phyloP scores from a whole-genome alignment of 2,329 filamentous ascomycete species.

The Emmonsia crescens region DNA sequence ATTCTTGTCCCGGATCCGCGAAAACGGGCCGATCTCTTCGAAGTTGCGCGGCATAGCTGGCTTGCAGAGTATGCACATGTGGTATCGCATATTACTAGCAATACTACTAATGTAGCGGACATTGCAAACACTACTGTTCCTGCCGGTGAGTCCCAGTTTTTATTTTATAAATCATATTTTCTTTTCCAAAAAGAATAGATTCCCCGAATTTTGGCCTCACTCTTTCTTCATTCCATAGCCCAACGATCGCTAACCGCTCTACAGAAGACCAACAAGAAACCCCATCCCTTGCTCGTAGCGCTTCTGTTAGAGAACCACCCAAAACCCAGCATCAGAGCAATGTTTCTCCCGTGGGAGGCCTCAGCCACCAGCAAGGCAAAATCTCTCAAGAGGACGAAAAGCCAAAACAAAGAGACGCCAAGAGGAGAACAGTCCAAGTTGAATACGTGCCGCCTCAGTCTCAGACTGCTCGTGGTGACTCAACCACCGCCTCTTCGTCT shows the following conservation, averaged over 20 bases:
- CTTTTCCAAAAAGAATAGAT: conserved; percentile 2
- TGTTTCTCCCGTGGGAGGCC: conserved; percentile 41
- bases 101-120: conserved; percentile 75
- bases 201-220: neutral
- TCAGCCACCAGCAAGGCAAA: conserved; percentile 63
- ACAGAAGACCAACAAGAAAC: conserved; percentile 46
- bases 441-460: conserved; percentile 92
- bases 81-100: conserved; percentile 93
- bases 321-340: conserved; percentile 41
- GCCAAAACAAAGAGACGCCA: conserved; percentile 53
- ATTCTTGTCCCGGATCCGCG: conserved; percentile 93
- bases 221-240: neutral
- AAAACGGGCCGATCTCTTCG: conserved; percentile 89
- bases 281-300: conserved; percentile 64
- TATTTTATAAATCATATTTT: conserved; percentile 1
- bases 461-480: conserved; percentile 64
- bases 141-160: conserved; percentile 37
- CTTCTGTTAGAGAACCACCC: conserved; percentile 78
- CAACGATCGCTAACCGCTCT: neutral
- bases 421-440: conserved; percentile 89
- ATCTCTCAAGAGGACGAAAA: conserved; percentile 55
- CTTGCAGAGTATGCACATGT: conserved; percentile 94
- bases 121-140: conserved; percentile 69
- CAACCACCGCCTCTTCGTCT: conserved; percentile 24
- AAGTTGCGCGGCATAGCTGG: conserved; percentile 97